These are phyloP conservation scores for Mycena albidolilacea DNA, from an alignment of 768 basidiomycete species.

Conservation along the genomic window DNA sequence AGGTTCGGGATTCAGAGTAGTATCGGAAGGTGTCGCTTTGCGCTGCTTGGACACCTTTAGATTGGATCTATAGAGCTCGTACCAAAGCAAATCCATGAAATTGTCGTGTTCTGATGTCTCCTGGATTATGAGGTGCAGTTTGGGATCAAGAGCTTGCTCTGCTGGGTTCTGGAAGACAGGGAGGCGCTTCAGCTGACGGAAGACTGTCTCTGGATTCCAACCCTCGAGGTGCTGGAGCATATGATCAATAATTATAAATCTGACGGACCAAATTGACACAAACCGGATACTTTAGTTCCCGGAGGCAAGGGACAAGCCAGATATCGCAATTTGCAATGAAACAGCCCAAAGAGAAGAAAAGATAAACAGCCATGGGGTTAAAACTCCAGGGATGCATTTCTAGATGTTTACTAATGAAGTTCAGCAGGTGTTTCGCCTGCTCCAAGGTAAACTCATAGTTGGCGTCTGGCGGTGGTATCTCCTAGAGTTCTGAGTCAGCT, in stretches of 20 bases:
- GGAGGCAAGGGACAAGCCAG: conserved; percentile 1
- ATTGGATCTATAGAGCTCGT: too few relatives aligned
- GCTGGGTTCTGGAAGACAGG: neutral
- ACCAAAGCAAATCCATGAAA: too few relatives aligned
- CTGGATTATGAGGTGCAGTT: neutral
- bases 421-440: neutral
- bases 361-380: conserved; percentile 7
- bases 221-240: neutral
- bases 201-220: neutral
- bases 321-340: conserved; percentile 7
- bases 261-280: neutral
- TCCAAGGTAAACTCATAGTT: neutral
- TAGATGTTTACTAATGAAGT: neutral
- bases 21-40: too few relatives aligned
- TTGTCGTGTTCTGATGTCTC: too few relatives aligned
- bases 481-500: neutral
- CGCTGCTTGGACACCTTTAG: neutral
- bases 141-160: too few relatives aligned
- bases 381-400: conserved; percentile 8
- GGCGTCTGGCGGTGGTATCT: neutral
- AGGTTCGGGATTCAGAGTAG: too few relatives aligned
- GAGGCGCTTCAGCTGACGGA: neutral
- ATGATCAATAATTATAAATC: neutral
- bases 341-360: neutral
- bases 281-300: conserved; percentile 5